A percentile compares a stretch with the other conserved stretches of the same genome.
Conservation (phyloP, 1,139 yeast genomes). For the Maudiozyma humilis region DNA sequence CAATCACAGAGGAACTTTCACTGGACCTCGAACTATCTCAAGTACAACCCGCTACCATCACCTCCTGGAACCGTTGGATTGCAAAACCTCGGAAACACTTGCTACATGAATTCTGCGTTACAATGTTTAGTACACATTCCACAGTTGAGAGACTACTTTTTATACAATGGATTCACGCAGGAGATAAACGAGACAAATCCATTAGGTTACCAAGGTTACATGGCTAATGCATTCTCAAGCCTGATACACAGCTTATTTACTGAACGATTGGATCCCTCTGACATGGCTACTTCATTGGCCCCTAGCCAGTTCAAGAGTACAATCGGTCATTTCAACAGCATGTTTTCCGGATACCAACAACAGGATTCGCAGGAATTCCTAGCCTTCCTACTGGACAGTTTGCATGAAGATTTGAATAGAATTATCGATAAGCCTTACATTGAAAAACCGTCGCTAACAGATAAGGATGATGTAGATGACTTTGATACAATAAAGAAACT, state of each 20-base stretch:
- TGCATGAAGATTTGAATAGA: slow-evolving; percentile 89
- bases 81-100: slow-evolving; percentile 81
- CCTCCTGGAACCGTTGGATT: slow-evolving; percentile 56
- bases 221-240: slow-evolving; percentile 67
- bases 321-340: slow-evolving; percentile 68
- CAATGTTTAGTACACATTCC: slow-evolving; percentile 87
- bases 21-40: slow-evolving; percentile 33
- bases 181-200: slow-evolving; percentile 77
- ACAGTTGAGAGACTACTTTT: slow-evolving; percentile 69
- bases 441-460: slow-evolving; percentile 72
- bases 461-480: slow-evolving; percentile 49
- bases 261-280: slow-evolving; percentile 13
- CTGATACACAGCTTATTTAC: slow-evolving; percentile 53
- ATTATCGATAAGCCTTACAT: slow-evolving; percentile 75
- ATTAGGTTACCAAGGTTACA: slow-evolving; percentile 73
- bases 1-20: slow-evolving; percentile 20
- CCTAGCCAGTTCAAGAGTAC: slow-evolving; percentile 77
- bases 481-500: slow-evolving; percentile 46
- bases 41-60: slow-evolving; percentile 27
- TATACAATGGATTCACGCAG: slow-evolving; percentile 47
- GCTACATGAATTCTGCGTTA: slow-evolving; percentile 94
- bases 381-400: slow-evolving; percentile 81
- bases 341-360: slow-evolving; percentile 83
- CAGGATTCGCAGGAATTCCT: slow-evolving; percentile 95
- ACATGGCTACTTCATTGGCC: slow-evolving; percentile 23